phyloP scores from a whole-genome alignment of 2,329 filamentous ascomycete species.

The Aspergillus uvarum region DNA sequence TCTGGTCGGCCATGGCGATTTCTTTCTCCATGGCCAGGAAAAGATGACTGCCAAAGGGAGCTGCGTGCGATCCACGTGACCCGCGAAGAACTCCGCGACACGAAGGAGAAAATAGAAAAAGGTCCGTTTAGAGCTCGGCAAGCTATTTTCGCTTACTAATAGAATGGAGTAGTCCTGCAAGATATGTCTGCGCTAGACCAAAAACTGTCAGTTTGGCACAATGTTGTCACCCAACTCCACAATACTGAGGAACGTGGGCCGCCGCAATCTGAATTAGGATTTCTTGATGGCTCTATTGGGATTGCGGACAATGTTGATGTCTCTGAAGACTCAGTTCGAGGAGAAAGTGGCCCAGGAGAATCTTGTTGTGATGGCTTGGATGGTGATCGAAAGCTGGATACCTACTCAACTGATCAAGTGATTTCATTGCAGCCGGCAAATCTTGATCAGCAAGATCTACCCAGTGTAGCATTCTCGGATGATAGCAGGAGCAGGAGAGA shows the following conservation, averaged over 20 bases:
- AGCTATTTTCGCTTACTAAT: neutral
- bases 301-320: neutral
- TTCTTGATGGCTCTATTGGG: neutral
- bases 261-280: neutral
- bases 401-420: too few relatives aligned
- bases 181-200: neutral
- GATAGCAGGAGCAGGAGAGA: neutral
- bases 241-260: neutral
- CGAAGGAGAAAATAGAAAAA: neutral
- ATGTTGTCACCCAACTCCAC: neutral
- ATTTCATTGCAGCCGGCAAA: too few relatives aligned
- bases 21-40: neutral
- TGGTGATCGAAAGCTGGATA: too few relatives aligned
- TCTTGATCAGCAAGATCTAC: neutral
- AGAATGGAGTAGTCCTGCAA: neutral
- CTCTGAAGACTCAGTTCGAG: neutral
- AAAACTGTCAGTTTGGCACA: neutral
- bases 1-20: neutral
- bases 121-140: neutral
- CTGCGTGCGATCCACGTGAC: neutral
- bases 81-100: neutral
- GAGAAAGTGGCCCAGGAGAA: too few relatives aligned
- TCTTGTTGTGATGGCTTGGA: too few relatives aligned
- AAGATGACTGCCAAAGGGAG: neutral
- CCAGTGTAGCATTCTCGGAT: neutral